Evolutionary conservation across 192 early-diverging fungal species (phyloP).

Genomic region (Coemansia sp.): DNA sequence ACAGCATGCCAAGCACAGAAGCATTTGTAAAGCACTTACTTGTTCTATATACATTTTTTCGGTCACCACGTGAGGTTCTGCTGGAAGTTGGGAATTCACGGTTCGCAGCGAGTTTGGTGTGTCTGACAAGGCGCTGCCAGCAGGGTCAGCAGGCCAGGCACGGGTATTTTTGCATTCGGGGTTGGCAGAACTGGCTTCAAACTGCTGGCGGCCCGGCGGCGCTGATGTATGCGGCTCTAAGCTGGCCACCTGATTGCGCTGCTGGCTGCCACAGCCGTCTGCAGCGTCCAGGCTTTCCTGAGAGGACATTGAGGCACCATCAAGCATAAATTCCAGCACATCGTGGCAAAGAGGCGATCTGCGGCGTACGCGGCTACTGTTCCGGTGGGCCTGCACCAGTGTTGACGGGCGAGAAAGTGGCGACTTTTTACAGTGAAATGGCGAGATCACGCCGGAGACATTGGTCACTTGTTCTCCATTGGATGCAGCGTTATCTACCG

Average conservation of each 20-base stretch:
- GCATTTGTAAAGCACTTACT: not conserved
- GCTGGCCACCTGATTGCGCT: no score
- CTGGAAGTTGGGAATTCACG: not conserved
- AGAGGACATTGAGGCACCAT: conserved; percentile 40
- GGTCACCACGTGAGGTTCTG: not conserved
- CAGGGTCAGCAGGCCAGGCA: no score
- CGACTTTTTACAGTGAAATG: conserved; percentile 26
- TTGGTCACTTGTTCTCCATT: not conserved
- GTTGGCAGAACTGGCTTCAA: no score
- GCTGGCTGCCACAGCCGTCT: no score
- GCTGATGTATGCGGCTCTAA: no score
- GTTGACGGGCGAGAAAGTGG: conserved; percentile 9
- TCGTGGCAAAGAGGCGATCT: conserved; percentile 52
- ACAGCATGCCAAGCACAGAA: conserved; percentile 9
- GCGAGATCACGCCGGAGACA: conserved; percentile 24
- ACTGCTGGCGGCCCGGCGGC: no score
- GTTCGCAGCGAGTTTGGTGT: not conserved
- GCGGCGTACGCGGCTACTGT: conserved; percentile 39
- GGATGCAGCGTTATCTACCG: not conserved
- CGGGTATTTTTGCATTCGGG: no score
- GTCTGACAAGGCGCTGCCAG: not conserved
- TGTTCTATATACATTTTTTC: conserved; percentile 4
- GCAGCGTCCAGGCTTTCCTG: conserved; percentile 27
- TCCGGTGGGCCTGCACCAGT: conserved; percentile 1
- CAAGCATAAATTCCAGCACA: conserved; percentile 50